These are phyloP conservation scores for Debaryomyces robertsiae DNA, from an alignment of 1,139 yeast genomes.

Conservation along the genomic window DNA sequence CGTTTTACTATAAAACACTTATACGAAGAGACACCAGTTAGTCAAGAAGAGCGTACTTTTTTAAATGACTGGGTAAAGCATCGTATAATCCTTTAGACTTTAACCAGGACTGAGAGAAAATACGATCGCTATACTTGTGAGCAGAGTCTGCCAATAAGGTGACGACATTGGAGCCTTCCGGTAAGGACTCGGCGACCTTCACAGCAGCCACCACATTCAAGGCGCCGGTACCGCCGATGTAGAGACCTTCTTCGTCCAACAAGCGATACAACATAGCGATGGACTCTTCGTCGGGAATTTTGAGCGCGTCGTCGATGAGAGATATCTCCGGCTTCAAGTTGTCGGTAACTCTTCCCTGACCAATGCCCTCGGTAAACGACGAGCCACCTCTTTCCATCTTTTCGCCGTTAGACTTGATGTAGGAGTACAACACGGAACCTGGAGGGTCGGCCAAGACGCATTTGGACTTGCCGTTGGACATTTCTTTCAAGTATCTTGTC, in stretches of 20 bases:
- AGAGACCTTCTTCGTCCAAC: constrained; percentile 86
- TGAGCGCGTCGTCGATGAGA: constrained; percentile 70
- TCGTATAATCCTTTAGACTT: constrained; percentile 65
- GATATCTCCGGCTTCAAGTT: constrained; percentile 75
- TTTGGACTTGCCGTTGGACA: constrained; percentile 58
- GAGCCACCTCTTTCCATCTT: constrained; percentile 69
- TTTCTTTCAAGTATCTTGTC: constrained; percentile 71
- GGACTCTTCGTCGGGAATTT: constrained; percentile 72
- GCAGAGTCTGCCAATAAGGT: constrained; percentile 88
- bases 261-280: constrained; percentile 81
- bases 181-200: constrained; percentile 70
- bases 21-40: constrained; percentile 14
- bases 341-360: constrained; percentile 89
- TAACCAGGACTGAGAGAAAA: constrained; percentile 79
- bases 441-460: constrained; percentile 89
- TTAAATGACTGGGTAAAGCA: constrained; percentile 68
- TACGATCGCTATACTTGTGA: constrained; percentile 80
- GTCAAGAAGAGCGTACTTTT: constrained; percentile 57
- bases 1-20: background rate
- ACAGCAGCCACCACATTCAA: constrained; percentile 82
- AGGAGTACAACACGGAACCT: constrained; percentile 81
- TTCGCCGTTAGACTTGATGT: constrained; percentile 66
- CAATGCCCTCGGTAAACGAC: constrained; percentile 93
- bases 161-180: constrained; percentile 80
- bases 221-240: constrained; percentile 87